These are phyloP conservation scores for Alternaria ethzedia DNA, from an alignment of 2,329 filamentous ascomycete genomes.

Conservation along the genomic window DNA sequence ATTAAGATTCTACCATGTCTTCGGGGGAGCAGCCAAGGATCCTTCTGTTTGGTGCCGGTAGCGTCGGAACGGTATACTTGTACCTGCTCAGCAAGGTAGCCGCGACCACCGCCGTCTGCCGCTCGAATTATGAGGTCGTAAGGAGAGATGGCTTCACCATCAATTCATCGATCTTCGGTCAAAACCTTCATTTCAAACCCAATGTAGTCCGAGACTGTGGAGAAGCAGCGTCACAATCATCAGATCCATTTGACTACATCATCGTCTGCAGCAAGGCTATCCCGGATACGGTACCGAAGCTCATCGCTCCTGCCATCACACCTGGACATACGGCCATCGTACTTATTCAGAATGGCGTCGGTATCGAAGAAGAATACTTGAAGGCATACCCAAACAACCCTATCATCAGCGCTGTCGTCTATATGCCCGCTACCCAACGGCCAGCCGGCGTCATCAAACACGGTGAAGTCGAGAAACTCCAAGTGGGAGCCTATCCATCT, in stretches of 20 bases:
- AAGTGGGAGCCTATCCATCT: slow-evolving; percentile 59
- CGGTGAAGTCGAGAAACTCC: slow-evolving; percentile 55
- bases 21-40: slow-evolving; percentile 22
- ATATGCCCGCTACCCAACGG: slow-evolving; percentile 60
- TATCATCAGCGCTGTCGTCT: slow-evolving; percentile 63
- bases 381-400: slow-evolving; percentile 58
- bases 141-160: slow-evolving; percentile 52
- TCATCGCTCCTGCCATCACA: slow-evolving; percentile 51
- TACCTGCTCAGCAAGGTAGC: slow-evolving; percentile 51
- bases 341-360: slow-evolving; percentile 68
- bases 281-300: slow-evolving; percentile 45
- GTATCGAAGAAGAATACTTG: slow-evolving; percentile 63
- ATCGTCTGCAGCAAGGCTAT: slow-evolving; percentile 57
- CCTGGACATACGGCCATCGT: slow-evolving; percentile 59
- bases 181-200: slow-evolving; percentile 44
- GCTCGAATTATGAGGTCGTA: slow-evolving; percentile 54
- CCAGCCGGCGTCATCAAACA: slow-evolving; percentile 57
- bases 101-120: slow-evolving; percentile 53
- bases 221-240: slow-evolving; percentile 40
- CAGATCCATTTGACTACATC: slow-evolving; percentile 54
- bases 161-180: slow-evolving; percentile 48
- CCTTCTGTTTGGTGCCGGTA: slow-evolving; percentile 53
- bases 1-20: neutral
- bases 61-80: slow-evolving; percentile 52
- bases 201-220: slow-evolving; percentile 43